phyloP scores from a whole-genome alignment of 176 grass and related monocot genomes.

The Eragrostis nindensis region DNA sequence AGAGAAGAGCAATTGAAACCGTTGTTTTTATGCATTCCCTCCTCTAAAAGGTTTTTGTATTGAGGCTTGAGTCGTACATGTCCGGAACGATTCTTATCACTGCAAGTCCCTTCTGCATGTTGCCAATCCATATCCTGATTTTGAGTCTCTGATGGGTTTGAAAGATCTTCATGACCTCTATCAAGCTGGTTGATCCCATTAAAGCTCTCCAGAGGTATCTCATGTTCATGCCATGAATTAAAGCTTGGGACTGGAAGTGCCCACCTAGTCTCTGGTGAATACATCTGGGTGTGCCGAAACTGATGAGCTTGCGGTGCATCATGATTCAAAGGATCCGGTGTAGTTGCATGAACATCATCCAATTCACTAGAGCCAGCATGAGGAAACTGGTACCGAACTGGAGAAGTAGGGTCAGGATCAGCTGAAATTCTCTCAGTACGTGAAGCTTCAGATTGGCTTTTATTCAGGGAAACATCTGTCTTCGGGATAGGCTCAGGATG shows the following conservation, averaged over 20 bases:
- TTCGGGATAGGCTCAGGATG: constrained; percentile 36
- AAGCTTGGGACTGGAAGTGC: constrained; percentile 17
- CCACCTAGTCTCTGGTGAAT: constrained; percentile 34
- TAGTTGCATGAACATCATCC: constrained; percentile 21
- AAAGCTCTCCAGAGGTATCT: constrained; percentile 33
- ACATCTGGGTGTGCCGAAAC: constrained; percentile 13
- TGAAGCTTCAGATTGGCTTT: constrained; percentile 39
- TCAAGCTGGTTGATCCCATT: constrained; percentile 18
- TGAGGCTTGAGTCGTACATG: constrained; percentile 18
- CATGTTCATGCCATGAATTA: constrained; percentile 42
- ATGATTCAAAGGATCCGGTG: constrained; percentile 25
- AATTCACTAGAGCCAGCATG: constrained; percentile 9
- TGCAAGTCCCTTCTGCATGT: constrained; percentile 25
- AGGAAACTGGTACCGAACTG: neutral
- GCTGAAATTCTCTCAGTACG: neutral
- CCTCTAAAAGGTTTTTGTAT: constrained; percentile 17
- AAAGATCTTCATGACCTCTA: constrained; percentile 25
- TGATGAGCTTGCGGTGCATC: constrained; percentile 3
- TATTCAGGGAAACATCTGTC: constrained; percentile 17
- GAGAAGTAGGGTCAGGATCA: constrained; percentile 30
- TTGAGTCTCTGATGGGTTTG: constrained; percentile 28
- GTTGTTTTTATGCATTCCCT: constrained; percentile 23
- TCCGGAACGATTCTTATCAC: constrained; percentile 7
- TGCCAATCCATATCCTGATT: constrained; percentile 37
- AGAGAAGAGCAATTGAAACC: constrained; percentile 17